Base-by-base conservation (phyloP, 768 basidiomycete genomes). In the Lactarius indigo region DNA sequence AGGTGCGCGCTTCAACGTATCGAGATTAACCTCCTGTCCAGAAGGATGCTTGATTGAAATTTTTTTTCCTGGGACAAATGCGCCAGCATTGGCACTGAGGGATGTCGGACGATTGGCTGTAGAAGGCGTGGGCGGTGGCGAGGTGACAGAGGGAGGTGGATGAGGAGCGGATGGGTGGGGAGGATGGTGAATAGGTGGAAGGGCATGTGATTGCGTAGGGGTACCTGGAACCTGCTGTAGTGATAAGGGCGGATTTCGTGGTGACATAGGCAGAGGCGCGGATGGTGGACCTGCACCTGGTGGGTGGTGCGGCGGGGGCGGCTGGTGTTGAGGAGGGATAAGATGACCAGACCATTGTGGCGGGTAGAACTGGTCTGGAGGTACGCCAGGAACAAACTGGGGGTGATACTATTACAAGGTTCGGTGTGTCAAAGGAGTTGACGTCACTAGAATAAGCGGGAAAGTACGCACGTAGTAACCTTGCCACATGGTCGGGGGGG, bases 111-210 rank as follows among this genome's bases (percentile, higher is more conserved):
- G 72, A 41, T 81, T 69, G 75, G 81, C 63, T 33, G 86, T 79
- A 1, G 86, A 83, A 2, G 88, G 90, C 6, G 91, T 90, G 2
- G 88, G 83, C 28, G 87, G 87, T 2, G 90, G 87, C 5, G 88
- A 88, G 0, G 88, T 83, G 13, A 88, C 77, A 66, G 78, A 82
- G 61, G 78, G 80, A 9, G 88, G 79, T 30, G 78, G 76, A 37
- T 80, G 77, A n/a, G 65, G 57, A 56, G 79, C 80, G 59, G 85
- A 82, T 18, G 82, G 79, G 70, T 81, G 83, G 20, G 80, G 78
- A 15, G 80, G 78, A 71, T 84, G 83, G 8, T 72, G 70, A 6
- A 79, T 72, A 57, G 77, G 74, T 12, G 87, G 84, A 39, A 83
- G 74, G 20, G 89, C 83, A 64, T 88, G 89, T 3, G 84, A 63